Conservation (phyloP, 148 eudicot genomes). For the Fagopyrum homotropicum region DNA sequence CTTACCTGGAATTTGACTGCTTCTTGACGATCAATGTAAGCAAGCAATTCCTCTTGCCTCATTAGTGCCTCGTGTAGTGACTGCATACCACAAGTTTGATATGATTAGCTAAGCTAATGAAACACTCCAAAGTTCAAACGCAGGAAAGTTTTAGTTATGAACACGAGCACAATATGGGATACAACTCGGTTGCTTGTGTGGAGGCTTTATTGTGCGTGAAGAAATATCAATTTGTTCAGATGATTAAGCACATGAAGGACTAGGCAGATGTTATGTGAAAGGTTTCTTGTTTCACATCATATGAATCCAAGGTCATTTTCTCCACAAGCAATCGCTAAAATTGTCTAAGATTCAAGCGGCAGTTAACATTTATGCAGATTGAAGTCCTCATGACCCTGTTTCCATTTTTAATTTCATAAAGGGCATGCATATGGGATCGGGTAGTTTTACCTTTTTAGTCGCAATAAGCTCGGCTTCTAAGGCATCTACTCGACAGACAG, state of each 20-base stretch:
- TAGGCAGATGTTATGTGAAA: not conserved
- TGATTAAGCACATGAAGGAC: not conserved
- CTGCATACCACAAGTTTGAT: constrained; percentile 14
- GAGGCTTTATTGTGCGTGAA: not conserved
- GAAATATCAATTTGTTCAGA: not conserved
- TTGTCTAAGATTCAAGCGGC: not conserved
- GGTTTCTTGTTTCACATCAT: not conserved
- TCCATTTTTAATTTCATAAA: not conserved
- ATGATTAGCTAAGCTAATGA: not conserved
- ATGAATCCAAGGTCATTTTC: not conserved
- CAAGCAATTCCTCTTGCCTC: constrained; percentile 94
- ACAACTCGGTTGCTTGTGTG: no score
- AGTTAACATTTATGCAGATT: not conserved
- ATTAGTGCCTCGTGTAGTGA: constrained; percentile 33
- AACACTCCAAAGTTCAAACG: not conserved
- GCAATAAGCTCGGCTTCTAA: constrained; percentile 77
- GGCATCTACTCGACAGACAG: constrained; percentile 70
- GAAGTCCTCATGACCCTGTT: not conserved
- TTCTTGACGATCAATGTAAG: constrained; percentile 84
- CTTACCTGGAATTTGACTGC: constrained; percentile 69
- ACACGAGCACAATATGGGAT: no score
- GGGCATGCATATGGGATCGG: not conserved
- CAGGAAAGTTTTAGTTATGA: no score
- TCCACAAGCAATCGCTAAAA: not conserved
- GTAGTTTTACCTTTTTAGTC: constrained; percentile 37